Evolutionary conservation across 257 asterid species (phyloP).

Genomic region (Fraxinus anomala): DNA sequence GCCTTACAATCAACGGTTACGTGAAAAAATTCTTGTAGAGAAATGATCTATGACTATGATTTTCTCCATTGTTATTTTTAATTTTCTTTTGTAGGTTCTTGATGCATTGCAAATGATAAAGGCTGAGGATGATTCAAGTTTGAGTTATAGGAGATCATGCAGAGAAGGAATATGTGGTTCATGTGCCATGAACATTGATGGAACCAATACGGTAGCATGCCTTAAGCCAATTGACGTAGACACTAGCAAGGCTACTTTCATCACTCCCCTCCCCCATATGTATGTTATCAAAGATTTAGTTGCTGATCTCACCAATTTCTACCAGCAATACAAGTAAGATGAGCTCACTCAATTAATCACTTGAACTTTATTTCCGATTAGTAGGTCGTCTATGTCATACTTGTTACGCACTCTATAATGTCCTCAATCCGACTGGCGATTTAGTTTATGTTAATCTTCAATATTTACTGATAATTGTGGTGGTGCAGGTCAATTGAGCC

Average conservation of each 20-base stretch:
- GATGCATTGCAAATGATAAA: conserved; percentile 73
- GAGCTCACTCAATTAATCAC: background rate
- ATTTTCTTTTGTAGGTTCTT: conserved; percentile 46
- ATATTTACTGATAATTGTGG: no score
- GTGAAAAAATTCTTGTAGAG: no score
- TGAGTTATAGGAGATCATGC: conserved; percentile 70
- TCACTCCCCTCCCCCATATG: conserved; percentile 86
- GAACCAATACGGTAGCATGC: conserved; percentile 75
- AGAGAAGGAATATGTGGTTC: conserved; percentile 86
- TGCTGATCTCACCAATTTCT: conserved; percentile 74
- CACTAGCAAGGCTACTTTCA: conserved; percentile 42
- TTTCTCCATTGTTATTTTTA: background rate
- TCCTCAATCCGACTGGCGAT: no score
- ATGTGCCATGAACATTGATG: conserved; percentile 79
- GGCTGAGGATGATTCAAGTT: conserved; percentile 55
- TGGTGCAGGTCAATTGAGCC: conserved; percentile 67
- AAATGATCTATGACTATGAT: no score
- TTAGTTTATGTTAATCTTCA: no score
- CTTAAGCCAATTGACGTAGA: conserved; percentile 63
- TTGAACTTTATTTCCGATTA: background rate
- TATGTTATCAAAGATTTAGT: conserved; percentile 78
- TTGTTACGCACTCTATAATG: no score
- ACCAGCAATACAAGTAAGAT: conserved; percentile 74
- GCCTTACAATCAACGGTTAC: no score
- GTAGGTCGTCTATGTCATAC: no score